Conservation (phyloP, 805 yeast genomes). For the Wickerhamiella bombiphila region DNA sequence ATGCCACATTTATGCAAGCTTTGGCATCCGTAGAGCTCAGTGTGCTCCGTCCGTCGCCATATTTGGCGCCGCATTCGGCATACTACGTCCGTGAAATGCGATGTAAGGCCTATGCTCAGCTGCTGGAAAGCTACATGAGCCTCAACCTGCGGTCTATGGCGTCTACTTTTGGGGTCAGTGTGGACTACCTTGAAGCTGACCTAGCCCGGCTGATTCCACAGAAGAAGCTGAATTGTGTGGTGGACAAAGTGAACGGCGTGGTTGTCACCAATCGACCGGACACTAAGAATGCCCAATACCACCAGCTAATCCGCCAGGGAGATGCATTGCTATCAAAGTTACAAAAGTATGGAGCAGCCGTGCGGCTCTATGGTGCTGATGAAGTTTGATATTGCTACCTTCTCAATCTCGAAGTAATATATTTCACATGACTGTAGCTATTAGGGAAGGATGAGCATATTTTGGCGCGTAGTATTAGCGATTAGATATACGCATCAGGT, state of each 20-base stretch:
- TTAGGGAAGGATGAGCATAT: too few relatives aligned
- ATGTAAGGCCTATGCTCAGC: conserved; percentile 85
- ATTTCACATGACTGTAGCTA: too few relatives aligned
- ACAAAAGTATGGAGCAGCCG: conserved; percentile 96
- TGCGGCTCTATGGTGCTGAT: conserved; percentile 85
- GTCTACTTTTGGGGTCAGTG: conserved; percentile 75
- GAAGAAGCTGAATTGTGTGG: conserved; percentile 86
- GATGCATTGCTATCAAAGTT: conserved; percentile 83
- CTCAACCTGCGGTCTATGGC: conserved; percentile 89
- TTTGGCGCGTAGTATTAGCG: too few relatives aligned
- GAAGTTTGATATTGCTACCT: conserved; percentile 5
- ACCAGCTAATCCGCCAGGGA: conserved; percentile 75
- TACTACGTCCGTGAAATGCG: conserved; percentile 85
- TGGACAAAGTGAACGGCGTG: conserved; percentile 84
- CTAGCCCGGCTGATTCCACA: conserved; percentile 82
- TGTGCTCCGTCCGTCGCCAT: conserved; percentile 49
- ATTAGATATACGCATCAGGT: too few relatives aligned
- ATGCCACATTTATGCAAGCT: conserved; percentile 60
- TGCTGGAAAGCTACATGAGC: conserved; percentile 87
- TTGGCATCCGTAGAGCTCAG: conserved; percentile 65
- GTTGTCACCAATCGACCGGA: conserved; percentile 94
- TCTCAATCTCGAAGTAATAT: neutral
- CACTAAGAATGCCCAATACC: conserved; percentile 89
- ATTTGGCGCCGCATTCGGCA: conserved; percentile 62
- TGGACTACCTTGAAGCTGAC: conserved; percentile 73